phyloP scores from a whole-genome alignment of 495 filamentous ascomycete species.

The Neurospora sp. region DNA sequence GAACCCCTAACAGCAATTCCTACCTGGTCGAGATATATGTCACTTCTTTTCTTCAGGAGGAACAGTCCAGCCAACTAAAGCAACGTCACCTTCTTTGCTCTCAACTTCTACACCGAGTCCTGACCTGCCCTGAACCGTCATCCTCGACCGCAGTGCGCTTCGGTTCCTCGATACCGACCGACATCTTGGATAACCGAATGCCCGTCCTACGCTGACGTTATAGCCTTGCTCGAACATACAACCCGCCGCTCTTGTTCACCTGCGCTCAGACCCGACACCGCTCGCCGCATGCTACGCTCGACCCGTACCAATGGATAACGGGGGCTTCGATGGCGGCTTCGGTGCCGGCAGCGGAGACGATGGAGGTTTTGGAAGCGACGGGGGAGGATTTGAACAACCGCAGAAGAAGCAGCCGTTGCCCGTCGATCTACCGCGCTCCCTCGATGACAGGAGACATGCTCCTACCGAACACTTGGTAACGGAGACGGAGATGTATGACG shows the following conservation, averaged over 20 bases:
- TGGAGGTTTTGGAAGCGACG: conserved; percentile 6
- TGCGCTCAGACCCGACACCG: conserved; percentile 1
- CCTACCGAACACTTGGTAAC: conserved; percentile 40
- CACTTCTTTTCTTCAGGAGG: neutral
- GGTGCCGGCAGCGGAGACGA: conserved; percentile 4
- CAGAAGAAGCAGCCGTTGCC: conserved; percentile 51
- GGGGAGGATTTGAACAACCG: neutral
- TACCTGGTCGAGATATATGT: neutral
- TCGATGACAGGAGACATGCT: conserved; percentile 72
- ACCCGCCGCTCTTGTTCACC: neutral
- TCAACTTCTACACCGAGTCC: neutral
- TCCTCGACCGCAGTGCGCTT: neutral
- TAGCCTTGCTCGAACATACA: neutral
- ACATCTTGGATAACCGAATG: neutral
- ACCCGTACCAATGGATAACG: conserved; percentile 44
- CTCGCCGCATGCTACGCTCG: conserved; percentile 10
- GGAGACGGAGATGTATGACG: conserved; percentile 97
- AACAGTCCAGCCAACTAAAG: neutral
- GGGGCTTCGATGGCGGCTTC: conserved; percentile 30
- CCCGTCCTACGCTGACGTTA: neutral
- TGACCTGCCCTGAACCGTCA: neutral
- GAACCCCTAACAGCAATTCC: neutral
- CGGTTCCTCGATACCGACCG: neutral
- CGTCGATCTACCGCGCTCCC: conserved; percentile 75
- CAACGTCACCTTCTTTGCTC: neutral